Evolutionary conservation across 108 stramenopile genomes (phyloP), one percentile per base, ranked within the genome.

Genomic region (Seminavis robusta): DNA sequence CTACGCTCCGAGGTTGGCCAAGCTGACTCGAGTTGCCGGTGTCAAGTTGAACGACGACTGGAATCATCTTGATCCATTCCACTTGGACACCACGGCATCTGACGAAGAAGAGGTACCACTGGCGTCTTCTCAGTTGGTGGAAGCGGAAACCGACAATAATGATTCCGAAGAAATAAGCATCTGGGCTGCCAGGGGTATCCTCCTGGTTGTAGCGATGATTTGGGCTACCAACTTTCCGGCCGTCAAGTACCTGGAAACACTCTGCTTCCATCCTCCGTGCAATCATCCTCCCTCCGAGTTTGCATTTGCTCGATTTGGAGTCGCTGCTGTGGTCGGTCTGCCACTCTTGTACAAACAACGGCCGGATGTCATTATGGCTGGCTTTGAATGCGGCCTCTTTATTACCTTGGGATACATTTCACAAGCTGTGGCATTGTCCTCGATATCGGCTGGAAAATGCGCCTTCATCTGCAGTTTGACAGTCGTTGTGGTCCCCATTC

Each of bases 391-490:
- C 31, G 71, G 71, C 15, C 23, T 54, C 2, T 66, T 51, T 51
- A 73, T 65, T 51, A 66, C 71, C 20, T n/a, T 73, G 21, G 71
- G 71, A 39, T 73, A 66, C 38, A 59, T 73, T 15, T 25, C 57
- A 9, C 71, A 73, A 40, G 50, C 64, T 32, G 47, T 66, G 57
- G 71, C 63, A 11, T 30, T 73, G 26, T 33, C 53, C 26, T 48
- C 51, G 5, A 66, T 65, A 30, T 39, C 58, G 26, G 31, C 48
- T 4, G 63, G 71, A 26, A 59, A 64, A 40, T 61, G 73, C 28
- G 82, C 82, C 44, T 88, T 88, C 68, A 84, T 88, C 28, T 83
- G 86, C 65, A 61, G 58, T 41, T 61, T 88, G 17, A 72, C 80
- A 29, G 86, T 88, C 3, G 74, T 88, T 9, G 46, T 81, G 19